Conservation (phyloP, 306 rosid genomes). For the Nissolia schottii region DNA sequence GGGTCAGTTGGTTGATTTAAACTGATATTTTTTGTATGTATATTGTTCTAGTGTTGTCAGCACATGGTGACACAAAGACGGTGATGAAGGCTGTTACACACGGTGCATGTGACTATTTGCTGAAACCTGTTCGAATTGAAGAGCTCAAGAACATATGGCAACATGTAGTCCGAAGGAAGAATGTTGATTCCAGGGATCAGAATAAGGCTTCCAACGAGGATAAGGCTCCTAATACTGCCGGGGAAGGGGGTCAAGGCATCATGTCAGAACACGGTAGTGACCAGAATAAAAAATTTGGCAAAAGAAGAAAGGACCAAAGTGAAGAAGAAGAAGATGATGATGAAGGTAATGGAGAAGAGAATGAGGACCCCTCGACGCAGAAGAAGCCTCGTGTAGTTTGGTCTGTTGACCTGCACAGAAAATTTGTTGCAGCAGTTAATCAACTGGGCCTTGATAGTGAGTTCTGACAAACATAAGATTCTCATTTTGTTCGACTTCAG, state of each 20-base stretch:
- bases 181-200: conserved; percentile 36
- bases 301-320: conserved; percentile 56
- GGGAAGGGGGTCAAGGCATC: conserved; percentile 42
- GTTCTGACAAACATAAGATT: conserved; percentile 14
- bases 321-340: conserved; percentile 64
- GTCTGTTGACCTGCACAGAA: conserved; percentile 68
- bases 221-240: conserved; percentile 22
- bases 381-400: conserved; percentile 81
- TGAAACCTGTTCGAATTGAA: conserved; percentile 76
- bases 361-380: conserved; percentile 58
- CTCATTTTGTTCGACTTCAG: background rate
- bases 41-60: conserved; percentile 69
- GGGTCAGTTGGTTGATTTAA: conserved; percentile 2
- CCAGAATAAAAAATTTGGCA: conserved; percentile 38
- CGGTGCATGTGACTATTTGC: conserved; percentile 80
- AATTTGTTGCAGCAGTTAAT: conserved; percentile 78
- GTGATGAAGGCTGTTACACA: conserved; percentile 81
- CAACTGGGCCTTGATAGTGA: conserved; percentile 75
- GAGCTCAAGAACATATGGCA: conserved; percentile 95
- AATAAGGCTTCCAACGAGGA: conserved; percentile 35
- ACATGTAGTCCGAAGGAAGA: conserved; percentile 69
- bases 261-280: conserved; percentile 34
- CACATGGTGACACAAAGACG: conserved; percentile 64
- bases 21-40: conserved; percentile 3
- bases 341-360: conserved; percentile 49